phyloP scores from a whole-genome alignment of 108 stramenopile genomes.

The Schizochytrium sp. region DNA sequence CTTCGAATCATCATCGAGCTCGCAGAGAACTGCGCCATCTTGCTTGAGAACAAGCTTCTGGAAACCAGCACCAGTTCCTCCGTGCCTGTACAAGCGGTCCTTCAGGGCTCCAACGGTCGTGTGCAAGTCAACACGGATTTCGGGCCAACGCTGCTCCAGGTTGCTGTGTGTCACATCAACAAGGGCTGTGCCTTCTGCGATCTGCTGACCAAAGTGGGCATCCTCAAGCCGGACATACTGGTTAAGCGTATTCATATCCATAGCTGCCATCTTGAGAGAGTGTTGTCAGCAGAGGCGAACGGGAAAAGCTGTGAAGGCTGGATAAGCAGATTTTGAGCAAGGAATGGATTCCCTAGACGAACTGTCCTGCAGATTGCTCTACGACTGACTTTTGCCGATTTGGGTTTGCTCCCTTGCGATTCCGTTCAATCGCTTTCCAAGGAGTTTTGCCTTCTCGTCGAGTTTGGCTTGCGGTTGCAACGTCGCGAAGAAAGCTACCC shows the following conservation, averaged over 20 bases:
- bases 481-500: no score
- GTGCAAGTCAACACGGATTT: slow-evolving; percentile 91
- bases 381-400: no score
- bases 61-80: slow-evolving; percentile 88
- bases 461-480: no score
- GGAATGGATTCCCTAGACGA: no score
- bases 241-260: slow-evolving; percentile 60
- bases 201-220: slow-evolving; percentile 64
- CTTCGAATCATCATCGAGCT: slow-evolving; percentile 78
- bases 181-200: slow-evolving; percentile 73
- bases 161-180: slow-evolving; percentile 94
- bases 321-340: no score
- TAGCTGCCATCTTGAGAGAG: slow-evolving; percentile 22
- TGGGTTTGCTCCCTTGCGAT: no score
- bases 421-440: no score
- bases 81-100: slow-evolving; percentile 87
- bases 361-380: no score
- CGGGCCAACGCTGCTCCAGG: slow-evolving; percentile 88
- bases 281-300: background rate
- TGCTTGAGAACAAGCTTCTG: slow-evolving; percentile 85
- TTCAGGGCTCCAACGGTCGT: slow-evolving; percentile 83
- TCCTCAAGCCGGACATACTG: slow-evolving; percentile 62
- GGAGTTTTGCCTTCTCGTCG: no score
- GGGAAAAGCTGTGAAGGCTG: no score
- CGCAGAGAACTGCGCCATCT: slow-evolving; percentile 75